Percentiles rank a stretch among this genome's conserved stretches.
Evolutionary conservation across 2,329 filamentous ascomycete species (phyloP).

Genomic region (Trichoderma harzianum): DNA sequence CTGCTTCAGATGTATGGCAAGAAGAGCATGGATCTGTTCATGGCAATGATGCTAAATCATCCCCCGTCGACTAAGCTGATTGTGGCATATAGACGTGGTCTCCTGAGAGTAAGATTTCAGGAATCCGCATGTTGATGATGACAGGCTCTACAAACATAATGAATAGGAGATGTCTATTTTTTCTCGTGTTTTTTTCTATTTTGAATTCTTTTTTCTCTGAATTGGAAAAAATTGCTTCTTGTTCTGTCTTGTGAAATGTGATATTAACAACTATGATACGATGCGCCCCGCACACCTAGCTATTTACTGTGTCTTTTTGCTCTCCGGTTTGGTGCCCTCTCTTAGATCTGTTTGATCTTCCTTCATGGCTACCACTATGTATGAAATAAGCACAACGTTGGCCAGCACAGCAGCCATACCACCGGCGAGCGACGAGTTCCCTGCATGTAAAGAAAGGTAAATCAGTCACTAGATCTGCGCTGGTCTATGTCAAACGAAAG

Average conservation of each 20-base stretch:
- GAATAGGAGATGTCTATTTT: slow-evolving; percentile 12
- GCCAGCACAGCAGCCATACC: slow-evolving; percentile 83
- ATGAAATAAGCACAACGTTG: slow-evolving; percentile 86
- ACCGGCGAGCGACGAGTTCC: slow-evolving; percentile 84
- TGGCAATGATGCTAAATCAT: slow-evolving; percentile 21
- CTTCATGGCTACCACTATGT: slow-evolving; percentile 85
- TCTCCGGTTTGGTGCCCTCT: slow-evolving; percentile 42
- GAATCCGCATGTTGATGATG: slow-evolving; percentile 1
- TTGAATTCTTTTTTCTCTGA: neutral
- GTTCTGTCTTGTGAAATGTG: neutral
- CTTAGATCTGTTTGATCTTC: slow-evolving; percentile 65
- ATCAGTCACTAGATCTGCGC: slow-evolving; percentile 9
- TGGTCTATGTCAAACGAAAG: neutral
- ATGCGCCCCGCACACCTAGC: neutral
- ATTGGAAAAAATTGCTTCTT: neutral
- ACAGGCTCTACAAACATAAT: slow-evolving; percentile 21
- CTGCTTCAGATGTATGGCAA: slow-evolving; percentile 5
- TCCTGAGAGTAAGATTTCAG: slow-evolving; percentile 6
- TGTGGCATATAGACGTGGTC: slow-evolving; percentile 23
- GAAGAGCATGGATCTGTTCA: slow-evolving; percentile 9
- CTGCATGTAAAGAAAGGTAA: slow-evolving; percentile 41
- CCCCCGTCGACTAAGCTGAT: slow-evolving; percentile 22
- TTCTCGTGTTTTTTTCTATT: neutral
- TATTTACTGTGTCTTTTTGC: slow-evolving; percentile 48
- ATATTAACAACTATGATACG: neutral